Conservation (phyloP, 805 yeast species). For the Saccharomycopsis sp. region DNA sequence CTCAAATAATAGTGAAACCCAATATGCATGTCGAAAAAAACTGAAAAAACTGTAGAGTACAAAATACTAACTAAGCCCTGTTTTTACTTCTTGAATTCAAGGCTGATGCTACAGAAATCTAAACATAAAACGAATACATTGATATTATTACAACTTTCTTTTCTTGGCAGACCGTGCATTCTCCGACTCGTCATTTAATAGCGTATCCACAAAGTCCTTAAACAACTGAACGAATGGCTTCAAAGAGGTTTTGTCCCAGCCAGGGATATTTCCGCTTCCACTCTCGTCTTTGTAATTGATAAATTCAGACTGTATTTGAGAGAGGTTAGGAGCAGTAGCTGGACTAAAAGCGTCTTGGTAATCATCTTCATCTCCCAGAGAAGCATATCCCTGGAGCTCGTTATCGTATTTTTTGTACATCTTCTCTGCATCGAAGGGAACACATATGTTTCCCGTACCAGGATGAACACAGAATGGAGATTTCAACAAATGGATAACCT, state of each 20-base stretch:
- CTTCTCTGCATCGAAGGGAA: constrained; percentile 57
- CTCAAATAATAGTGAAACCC: too few species aligned
- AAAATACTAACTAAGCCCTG: too few species aligned
- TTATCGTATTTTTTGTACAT: constrained; percentile 17
- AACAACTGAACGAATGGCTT: constrained; percentile 67
- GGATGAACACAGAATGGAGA: constrained; percentile 98
- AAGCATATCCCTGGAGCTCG: constrained; percentile 6
- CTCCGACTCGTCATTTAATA: constrained; percentile 47
- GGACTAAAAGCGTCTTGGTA: constrained; percentile 60
- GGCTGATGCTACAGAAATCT: too few species aligned
- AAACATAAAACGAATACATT: too few species aligned
- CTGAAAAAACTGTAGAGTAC: too few species aligned
- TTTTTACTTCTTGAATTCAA: too few species aligned
- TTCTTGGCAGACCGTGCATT: constrained; percentile 30
- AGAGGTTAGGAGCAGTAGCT: constrained; percentile 67
- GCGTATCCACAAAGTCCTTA: constrained; percentile 49
- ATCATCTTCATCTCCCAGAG: constrained; percentile 22
- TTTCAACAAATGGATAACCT: constrained; percentile 83
- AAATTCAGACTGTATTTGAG: constrained; percentile 52
- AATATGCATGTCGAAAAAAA: too few species aligned
- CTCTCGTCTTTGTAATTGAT: not conserved
- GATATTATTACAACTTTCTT: constrained; percentile 25
- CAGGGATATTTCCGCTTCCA: constrained; percentile 24
- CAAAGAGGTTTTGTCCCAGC: constrained; percentile 61
- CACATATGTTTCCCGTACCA: constrained; percentile 91